Conservation (phyloP, 2,329 filamentous ascomycete genomes). For the Pseudocercospora macadamiae region DNA sequence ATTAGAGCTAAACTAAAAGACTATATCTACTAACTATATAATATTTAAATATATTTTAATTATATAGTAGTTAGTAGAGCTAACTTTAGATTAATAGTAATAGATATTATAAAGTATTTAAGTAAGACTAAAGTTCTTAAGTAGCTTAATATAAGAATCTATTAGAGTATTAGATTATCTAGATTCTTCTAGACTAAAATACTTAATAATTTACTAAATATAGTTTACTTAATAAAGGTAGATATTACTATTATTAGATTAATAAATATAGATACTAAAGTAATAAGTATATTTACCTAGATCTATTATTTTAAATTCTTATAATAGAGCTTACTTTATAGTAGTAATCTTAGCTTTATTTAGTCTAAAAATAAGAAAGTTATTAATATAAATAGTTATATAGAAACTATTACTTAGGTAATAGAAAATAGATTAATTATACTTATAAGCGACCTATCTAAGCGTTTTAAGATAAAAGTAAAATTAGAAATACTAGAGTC, state of each 20-base stretch:
- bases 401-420: constrained; percentile 1
- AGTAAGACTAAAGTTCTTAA: background rate
- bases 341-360: too few relatives aligned
- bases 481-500: constrained; percentile 11
- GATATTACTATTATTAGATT: background rate
- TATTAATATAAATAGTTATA: constrained; percentile 19
- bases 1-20: constrained; percentile 2
- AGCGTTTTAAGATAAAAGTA: background rate
- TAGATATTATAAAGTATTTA: background rate
- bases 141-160: background rate
- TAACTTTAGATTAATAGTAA: constrained; percentile 1
- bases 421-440: constrained; percentile 14
- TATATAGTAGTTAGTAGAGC: background rate
- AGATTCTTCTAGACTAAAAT: background rate
- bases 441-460: background rate
- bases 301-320: constrained; percentile 17
- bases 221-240: constrained; percentile 15
- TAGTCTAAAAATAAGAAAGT: constrained; percentile 17
- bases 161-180: background rate
- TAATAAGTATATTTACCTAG: constrained; percentile 14
- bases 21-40: constrained; percentile 6
- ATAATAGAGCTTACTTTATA: too few relatives aligned
- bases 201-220: constrained; percentile 5
- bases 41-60: constrained; percentile 7
- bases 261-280: constrained; percentile 8